phyloP scores from a whole-genome alignment of 164 flowering plant genomes.

The Akebia trifoliata region DNA sequence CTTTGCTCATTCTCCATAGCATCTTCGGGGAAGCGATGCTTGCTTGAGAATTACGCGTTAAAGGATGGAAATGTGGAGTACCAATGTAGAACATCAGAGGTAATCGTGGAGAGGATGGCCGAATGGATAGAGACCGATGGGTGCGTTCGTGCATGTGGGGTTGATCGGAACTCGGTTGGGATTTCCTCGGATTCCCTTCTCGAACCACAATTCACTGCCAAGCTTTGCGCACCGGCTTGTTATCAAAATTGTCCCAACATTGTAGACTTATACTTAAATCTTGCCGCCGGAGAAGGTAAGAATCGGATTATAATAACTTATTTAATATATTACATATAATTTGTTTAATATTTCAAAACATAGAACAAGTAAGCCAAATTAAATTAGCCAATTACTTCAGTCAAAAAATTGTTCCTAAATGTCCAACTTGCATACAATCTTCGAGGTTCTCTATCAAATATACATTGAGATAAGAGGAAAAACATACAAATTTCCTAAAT shows the following conservation, averaged over 20 bases:
- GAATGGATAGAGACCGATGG: conserved; percentile 58
- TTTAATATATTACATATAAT: too few relatives aligned
- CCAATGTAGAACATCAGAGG: conserved; percentile 71
- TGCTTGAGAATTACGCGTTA: conserved; percentile 44
- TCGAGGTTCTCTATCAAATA: too few relatives aligned
- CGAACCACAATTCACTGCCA: conserved; percentile 53
- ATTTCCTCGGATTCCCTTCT: conserved; percentile 79
- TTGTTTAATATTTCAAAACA: too few relatives aligned
- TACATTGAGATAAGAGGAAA: too few relatives aligned
- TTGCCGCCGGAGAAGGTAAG: conserved; percentile 93
- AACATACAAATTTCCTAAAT: too few relatives aligned
- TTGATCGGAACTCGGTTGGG: conserved; percentile 62
- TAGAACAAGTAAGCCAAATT: too few relatives aligned
- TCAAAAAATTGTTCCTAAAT: too few relatives aligned
- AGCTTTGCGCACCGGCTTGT: conserved; percentile 65
- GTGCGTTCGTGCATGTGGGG: conserved; percentile 68
- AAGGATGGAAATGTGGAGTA: conserved; percentile 36
- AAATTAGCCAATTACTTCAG: too few relatives aligned
- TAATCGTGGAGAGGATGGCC: conserved; percentile 49
- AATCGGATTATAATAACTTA: too few relatives aligned
- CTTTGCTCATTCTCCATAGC: conserved; percentile 63
- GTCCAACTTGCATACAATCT: too few relatives aligned
- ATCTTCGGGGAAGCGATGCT: conserved; percentile 70
- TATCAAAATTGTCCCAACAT: conserved; percentile 71
- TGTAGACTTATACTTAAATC: conserved; percentile 71